phyloP scores from a whole-genome alignment of 768 basidiomycete species.

The Pulveroboletus sp. region DNA sequence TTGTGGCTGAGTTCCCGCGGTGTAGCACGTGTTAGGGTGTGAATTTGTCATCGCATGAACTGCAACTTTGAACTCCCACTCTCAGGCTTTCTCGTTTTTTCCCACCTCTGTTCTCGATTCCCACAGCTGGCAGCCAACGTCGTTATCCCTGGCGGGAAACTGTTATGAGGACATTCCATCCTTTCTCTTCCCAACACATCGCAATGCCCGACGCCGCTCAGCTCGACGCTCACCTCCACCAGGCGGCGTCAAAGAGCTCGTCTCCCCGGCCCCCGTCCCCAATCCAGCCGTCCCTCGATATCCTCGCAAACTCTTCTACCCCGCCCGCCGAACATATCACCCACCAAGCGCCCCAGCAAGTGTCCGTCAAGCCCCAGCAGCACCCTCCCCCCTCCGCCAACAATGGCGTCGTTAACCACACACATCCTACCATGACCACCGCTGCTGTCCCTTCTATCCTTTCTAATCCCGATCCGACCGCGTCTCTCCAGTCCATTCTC shows the following conservation, averaged over 20 bases:
- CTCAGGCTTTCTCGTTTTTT: conserved; percentile 38
- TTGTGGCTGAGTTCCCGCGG: conserved; percentile 30
- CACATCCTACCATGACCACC: conserved; percentile 30
- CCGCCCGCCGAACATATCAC: conserved; percentile 25
- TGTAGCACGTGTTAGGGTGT: conserved; percentile 28
- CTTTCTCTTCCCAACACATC: conserved; percentile 40
- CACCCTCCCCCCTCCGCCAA: conserved; percentile 16
- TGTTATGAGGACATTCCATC: conserved; percentile 43
- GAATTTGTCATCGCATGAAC: conserved; percentile 19
- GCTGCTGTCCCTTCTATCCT: conserved; percentile 31
- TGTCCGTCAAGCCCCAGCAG: conserved; percentile 24
- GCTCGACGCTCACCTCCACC: conserved; percentile 31
- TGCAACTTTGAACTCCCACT: conserved; percentile 17
- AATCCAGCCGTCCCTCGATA: conserved; percentile 38
- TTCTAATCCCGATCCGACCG: conserved; percentile 37
- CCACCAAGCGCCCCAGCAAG: conserved; percentile 35
- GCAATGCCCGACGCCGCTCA: conserved; percentile 39
- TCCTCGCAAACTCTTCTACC: conserved; percentile 33
- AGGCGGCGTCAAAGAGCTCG: conserved; percentile 35
- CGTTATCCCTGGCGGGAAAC: conserved; percentile 39
- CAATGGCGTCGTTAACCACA: conserved; percentile 27
- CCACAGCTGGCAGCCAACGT: conserved; percentile 42
- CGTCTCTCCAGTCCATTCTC: conserved; percentile 40
- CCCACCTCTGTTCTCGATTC: conserved; percentile 44
- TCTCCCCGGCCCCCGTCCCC: conserved; percentile 47